Conservation (phyloP, 31 red algal species). For the Endocladia muricata region DNA sequence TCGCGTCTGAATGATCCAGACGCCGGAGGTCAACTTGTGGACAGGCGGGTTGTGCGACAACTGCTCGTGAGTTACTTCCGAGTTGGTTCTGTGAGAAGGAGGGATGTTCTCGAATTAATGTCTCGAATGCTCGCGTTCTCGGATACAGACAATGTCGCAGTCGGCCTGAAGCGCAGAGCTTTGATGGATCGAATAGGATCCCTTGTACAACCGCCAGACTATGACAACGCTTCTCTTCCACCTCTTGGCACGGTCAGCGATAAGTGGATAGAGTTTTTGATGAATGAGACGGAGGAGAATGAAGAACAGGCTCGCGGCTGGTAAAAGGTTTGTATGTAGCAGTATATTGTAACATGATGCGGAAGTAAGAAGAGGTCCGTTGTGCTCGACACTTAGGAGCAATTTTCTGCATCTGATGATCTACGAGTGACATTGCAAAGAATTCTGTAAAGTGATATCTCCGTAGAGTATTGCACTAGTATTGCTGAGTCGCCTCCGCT, state of each 20-base stretch:
- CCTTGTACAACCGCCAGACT: slow-evolving; percentile 68
- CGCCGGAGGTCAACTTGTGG: slow-evolving; percentile 78
- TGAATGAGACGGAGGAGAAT: slow-evolving; percentile 77
- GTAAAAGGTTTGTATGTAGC: no score
- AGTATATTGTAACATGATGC: no score
- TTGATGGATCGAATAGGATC: slow-evolving; percentile 69
- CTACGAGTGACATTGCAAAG: no score
- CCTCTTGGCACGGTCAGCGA: slow-evolving; percentile 80
- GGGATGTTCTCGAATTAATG: slow-evolving; percentile 86
- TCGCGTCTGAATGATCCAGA: slow-evolving; percentile 68
- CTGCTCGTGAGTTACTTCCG: slow-evolving; percentile 81
- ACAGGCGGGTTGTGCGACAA: slow-evolving; percentile 84
- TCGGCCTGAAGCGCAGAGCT: slow-evolving; percentile 71
- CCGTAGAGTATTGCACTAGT: no score
- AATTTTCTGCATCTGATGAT: no score
- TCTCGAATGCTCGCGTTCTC: slow-evolving; percentile 81
- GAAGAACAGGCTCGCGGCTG: slow-evolving; percentile 53
- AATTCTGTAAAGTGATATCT: no score
- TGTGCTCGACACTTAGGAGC: no score
- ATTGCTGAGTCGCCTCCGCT: no score
- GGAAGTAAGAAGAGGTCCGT: no score
- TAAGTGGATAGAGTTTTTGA: slow-evolving; percentile 95
- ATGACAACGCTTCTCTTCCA: slow-evolving; percentile 38
- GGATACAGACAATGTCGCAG: slow-evolving; percentile 65
- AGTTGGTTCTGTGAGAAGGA: slow-evolving; percentile 52